Evolutionary conservation across 2,329 filamentous ascomycete species (phyloP), one percentile per base, ranked within the genome.

Genomic region (Colletotrichum zoysiae): DNA sequence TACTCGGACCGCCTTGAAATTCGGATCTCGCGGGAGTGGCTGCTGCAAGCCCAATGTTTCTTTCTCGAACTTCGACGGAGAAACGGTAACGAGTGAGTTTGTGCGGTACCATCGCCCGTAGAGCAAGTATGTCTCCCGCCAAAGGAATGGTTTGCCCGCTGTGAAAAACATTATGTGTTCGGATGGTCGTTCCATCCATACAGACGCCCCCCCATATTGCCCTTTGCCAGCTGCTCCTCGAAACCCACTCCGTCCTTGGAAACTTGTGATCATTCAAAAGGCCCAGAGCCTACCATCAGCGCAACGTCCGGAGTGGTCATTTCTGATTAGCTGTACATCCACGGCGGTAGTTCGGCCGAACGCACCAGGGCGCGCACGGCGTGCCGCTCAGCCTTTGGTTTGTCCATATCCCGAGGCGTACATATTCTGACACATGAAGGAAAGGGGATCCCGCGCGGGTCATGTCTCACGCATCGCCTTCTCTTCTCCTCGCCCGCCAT

Each of bases 401-500:
- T 38, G 35, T 57, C 35, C 23, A 60, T 64, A 60, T 64, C 65
- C 69, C 70, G 70, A 70, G 65, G 55, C 65, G 70, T 71, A 71
- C 70, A 71, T 56, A 50, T 69, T 65, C 59, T 71, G 70, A 71
- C 59, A 71, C 70, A 64, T 30, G 30, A 59, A 2, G 26, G n/a
- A 26, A 46, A 46, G 14, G n/a, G 46, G 46, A 38, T 33, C 23
- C 57, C 57, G 55, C 55, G 46, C 67, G 57, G 46, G 42, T 23
- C 63, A 23, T 69, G 58, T 71, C 69, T 71, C 59, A 71, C 57
- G 38, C 58, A 68, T 18, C 42, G n/a, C 9, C 42, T 26, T 40
- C 18, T 11, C 42, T 26, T 40, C 18, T 11, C 2, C 14, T 23
- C 23, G 4, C 20, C 33, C 2, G n/a, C 8, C 18, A 14, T 3